These are phyloP conservation scores for Waltergamsia citrina DNA, from an alignment of 2,329 filamentous ascomycete genomes.

Conservation along the genomic window DNA sequence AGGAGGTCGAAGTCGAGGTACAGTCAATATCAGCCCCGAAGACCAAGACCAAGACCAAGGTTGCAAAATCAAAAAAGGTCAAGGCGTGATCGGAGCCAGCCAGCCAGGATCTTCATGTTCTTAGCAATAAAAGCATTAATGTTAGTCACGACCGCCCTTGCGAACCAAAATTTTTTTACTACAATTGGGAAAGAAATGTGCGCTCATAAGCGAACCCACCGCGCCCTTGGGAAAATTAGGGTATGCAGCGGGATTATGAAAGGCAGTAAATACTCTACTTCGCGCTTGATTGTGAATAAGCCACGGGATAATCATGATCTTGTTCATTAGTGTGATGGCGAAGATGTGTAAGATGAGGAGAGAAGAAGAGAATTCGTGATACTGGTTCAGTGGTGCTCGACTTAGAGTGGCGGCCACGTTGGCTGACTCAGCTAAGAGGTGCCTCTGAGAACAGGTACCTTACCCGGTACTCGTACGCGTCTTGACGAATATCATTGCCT, in stretches of 20 bases:
- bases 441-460: no score
- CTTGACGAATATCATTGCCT: no score
- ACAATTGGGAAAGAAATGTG: slow-evolving; percentile 28
- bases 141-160: neutral
- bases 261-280: slow-evolving; percentile 45
- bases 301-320: slow-evolving; percentile 18
- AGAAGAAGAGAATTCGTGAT: slow-evolving; percentile 18
- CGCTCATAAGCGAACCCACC: slow-evolving; percentile 54
- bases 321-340: slow-evolving; percentile 21
- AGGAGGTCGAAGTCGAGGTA: slow-evolving; percentile 13
- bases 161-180: neutral
- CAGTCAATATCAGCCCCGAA: slow-evolving; percentile 15
- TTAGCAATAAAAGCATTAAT: no score
- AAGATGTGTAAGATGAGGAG: slow-evolving; percentile 37
- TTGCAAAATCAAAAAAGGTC: slow-evolving; percentile 3
- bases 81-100: no score
- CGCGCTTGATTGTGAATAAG: slow-evolving; percentile 34
- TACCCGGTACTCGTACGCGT: no score
- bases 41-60: slow-evolving; percentile 20
- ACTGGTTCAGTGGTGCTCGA: neutral
- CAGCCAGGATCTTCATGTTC: no score
- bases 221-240: slow-evolving; percentile 30
- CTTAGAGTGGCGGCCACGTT: neutral
- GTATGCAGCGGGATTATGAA: slow-evolving; percentile 52
- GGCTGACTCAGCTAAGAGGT: no score